Evolutionary conservation across 495 filamentous ascomycete genomes (phyloP), one percentile per base, ranked within the genome.

Genomic region (Tuber brumale): DNA sequence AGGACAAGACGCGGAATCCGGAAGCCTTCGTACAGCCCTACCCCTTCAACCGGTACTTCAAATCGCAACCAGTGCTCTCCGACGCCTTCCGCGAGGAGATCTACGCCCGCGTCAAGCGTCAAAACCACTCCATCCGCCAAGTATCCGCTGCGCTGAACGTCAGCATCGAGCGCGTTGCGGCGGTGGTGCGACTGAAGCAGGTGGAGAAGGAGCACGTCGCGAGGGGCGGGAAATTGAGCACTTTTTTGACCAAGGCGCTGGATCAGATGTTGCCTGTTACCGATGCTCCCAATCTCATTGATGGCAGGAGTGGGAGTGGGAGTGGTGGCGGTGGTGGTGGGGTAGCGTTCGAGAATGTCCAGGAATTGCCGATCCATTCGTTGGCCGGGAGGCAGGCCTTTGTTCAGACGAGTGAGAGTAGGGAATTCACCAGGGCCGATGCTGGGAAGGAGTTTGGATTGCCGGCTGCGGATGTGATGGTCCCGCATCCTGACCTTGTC

Each of bases 401-500:
- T 85, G 88, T 93, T 83, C 95, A 96, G 6, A 89, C 91, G 70
- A 92, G 95, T 16, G 95, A 99, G 84, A 97, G 94, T 27, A 91
- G 93, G 35, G 86, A 90, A 48, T 98, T 97, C 84, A 97, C 92
- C 8, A 93, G 96, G 83, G 88, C 85, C 42, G 95, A 98, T 83
- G 96, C 95, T 12, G 96, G 92, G 51, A 90, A 91, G 78, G 93
- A 92, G 57, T 98, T 99, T 85, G 88, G 87, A 23, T 89, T 98
- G 61, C 89, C 95, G 69, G 91, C 96, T 9, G 90, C 94, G 10
- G 96, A 99, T 79, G 86, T 90, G 70, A 91, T 93, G 81, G 92
- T 98, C 70, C 94, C 94, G 10, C 93, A 97, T 83, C 94, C 95
- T 2, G 92, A 97, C 81, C 86, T 98, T 66, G 86, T 97, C 31